Conservation (phyloP, 148 eudicot species). For the Polygonum maritimum region DNA sequence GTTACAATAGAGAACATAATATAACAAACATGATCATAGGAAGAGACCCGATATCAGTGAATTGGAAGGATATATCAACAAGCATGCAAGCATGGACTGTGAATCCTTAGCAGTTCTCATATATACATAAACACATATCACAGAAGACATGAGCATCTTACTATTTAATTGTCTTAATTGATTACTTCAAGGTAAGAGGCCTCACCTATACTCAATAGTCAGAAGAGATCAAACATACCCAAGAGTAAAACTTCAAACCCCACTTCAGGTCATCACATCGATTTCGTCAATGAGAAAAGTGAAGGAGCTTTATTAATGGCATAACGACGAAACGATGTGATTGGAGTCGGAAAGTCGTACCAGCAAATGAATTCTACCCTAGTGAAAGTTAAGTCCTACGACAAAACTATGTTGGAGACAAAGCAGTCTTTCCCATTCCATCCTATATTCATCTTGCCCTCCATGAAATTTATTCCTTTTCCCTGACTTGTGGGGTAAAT, state of each 20-base stretch:
- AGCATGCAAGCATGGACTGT: not conserved
- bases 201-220: not conserved
- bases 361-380: not conserved
- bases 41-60: not conserved
- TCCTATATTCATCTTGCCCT: not conserved
- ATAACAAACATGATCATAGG: not conserved
- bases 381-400: not conserved
- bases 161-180: not conserved
- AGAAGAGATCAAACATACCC: not conserved
- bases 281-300: not conserved
- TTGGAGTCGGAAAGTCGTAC: not conserved
- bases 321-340: not conserved
- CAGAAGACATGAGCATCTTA: not conserved
- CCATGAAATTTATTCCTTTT: not conserved
- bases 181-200: not conserved
- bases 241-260: not conserved
- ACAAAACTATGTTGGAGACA: not conserved
- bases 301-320: not conserved
- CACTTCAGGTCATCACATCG: not conserved
- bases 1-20: not conserved
- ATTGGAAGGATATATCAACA: not conserved
- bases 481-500: not conserved
- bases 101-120: not conserved
- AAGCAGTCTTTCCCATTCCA: not conserved
- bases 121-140: not conserved